Base-by-base conservation (phyloP, 495 filamentous ascomycete genomes). In the Trichoderma erinaceum region DNA sequence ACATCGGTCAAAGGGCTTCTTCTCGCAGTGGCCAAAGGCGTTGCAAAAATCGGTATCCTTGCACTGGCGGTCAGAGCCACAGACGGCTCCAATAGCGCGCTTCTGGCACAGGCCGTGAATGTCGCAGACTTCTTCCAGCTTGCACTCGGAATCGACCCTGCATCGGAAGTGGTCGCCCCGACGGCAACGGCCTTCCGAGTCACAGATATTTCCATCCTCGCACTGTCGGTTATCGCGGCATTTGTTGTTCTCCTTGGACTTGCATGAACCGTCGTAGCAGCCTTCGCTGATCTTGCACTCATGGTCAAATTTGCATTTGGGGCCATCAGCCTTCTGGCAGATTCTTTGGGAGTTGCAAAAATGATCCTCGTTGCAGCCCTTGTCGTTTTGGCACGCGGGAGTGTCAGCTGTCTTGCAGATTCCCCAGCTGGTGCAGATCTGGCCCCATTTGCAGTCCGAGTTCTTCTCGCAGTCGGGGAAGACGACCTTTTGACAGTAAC, bases 101-200 rank as follows among this genome's bases (percentile, higher is more conserved):
- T 11, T 8, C 52, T 32, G 52, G 23, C 52, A 61, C 27, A 11
- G 29, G 21, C 52, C 52, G 52, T 61, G 23, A 29, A 61, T 61
- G 15, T 61, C 52, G 15, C 52, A 61, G 15, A 12, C 27, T 23
- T 61, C 13, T 29, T 5, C 52, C 11, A 13, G 70, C 13, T 68
- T 71, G 64, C 83, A 85, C 0, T 69, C 75, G 8, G 73, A 41
- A 65, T 61, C 52, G 23, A 82, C 84, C 41, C 75, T 73, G 66
- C 80, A 81, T 50, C 72, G 15, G 46, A 50, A 21, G 7, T 50
- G 46, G 1, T 50, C 46, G 15, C 46, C 46, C 4, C 46, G 46
- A 21, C 46, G 46, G 7, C 46, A 50, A 8, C n/a, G n/a, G 46
- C 46, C 46, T 21, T 50, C 46, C 46, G 15, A 50, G 16, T 50